phyloP scores from a whole-genome alignment of 306 rosid genomes.

The Argentina anserina region DNA sequence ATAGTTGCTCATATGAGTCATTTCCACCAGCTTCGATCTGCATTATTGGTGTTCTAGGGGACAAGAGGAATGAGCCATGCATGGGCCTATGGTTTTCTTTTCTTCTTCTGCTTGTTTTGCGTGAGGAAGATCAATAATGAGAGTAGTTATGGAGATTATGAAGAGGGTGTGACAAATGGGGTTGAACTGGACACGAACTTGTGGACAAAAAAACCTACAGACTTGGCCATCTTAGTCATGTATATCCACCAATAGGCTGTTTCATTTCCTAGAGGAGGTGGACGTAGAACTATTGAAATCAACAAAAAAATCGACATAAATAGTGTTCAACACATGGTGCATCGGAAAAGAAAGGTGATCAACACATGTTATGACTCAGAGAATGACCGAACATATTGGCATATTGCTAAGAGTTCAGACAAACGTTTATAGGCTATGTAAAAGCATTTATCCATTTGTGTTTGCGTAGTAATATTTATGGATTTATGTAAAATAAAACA shows the following conservation, averaged over 20 bases:
- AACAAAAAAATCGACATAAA: neutral
- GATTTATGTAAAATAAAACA: no score
- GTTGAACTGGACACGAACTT: slow-evolving; percentile 39
- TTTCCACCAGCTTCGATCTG: slow-evolving; percentile 28
- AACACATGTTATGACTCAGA: neutral
- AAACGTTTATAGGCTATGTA: no score
- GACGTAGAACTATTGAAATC: neutral
- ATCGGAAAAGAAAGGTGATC: neutral
- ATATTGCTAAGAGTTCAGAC: neutral
- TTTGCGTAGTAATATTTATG: neutral
- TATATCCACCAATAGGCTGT: neutral
- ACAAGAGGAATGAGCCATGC: slow-evolving; percentile 57
- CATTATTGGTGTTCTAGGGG: slow-evolving; percentile 45
- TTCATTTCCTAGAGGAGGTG: neutral
- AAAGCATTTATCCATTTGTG: neutral
- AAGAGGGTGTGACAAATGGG: slow-evolving; percentile 38
- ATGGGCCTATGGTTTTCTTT: slow-evolving; percentile 47
- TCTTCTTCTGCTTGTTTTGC: slow-evolving; percentile 45
- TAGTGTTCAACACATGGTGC: slow-evolving; percentile 1
- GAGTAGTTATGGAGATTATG: slow-evolving; percentile 28
- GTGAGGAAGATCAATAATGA: slow-evolving; percentile 21
- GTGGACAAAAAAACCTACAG: slow-evolving; percentile 40
- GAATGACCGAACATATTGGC: neutral
- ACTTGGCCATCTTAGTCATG: slow-evolving; percentile 16
- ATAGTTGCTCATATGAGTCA: slow-evolving; percentile 26